A percentile compares a stretch with the other conserved stretches of the same genome.
These are phyloP conservation scores for Lodderomyces parapsilosis DNA, from an alignment of 1,139 yeast species.

Conservation along the genomic window DNA sequence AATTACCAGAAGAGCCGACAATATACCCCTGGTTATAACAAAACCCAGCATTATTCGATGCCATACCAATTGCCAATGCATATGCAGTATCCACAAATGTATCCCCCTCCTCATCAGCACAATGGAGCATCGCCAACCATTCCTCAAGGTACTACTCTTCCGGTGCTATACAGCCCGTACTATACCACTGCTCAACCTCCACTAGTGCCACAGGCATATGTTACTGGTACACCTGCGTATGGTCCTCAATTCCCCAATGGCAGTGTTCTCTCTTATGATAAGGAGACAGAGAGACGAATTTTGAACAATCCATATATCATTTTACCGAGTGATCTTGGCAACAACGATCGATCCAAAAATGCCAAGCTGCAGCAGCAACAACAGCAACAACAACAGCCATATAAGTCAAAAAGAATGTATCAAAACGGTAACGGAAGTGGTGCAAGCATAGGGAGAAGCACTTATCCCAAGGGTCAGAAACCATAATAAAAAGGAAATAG, in stretches of 20 bases:
- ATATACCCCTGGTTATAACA: neutral
- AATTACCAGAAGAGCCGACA: neutral
- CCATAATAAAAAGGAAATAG: neutral
- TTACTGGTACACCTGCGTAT: neutral
- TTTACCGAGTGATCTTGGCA: conserved; percentile 20
- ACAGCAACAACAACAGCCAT: neutral
- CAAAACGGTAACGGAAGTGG: conserved; percentile 2
- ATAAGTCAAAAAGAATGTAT: conserved; percentile 1
- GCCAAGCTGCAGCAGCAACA: neutral
- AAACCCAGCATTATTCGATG: neutral
- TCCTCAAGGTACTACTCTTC: conserved; percentile 8
- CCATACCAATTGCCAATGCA: conserved; percentile 10
- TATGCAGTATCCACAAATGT: conserved; percentile 10
- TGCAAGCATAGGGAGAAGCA: neutral
- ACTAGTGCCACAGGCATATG: conserved; percentile 7
- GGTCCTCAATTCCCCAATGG: conserved; percentile 8
- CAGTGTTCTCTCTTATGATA: conserved; percentile 20
- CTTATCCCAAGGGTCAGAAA: neutral
- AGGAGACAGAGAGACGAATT: conserved; percentile 29
- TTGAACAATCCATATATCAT: conserved; percentile 34
- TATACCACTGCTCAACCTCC: conserved; percentile 7
- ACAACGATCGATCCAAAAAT: conserved; percentile 1
- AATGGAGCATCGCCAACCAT: conserved; percentile 8
- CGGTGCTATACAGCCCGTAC: conserved; percentile 13
- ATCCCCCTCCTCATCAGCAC: conserved; percentile 11